Evolutionary conservation across 306 rosid genomes (phyloP), one percentile per base, ranked within the genome.

Genomic region (Lotus japonicus): DNA sequence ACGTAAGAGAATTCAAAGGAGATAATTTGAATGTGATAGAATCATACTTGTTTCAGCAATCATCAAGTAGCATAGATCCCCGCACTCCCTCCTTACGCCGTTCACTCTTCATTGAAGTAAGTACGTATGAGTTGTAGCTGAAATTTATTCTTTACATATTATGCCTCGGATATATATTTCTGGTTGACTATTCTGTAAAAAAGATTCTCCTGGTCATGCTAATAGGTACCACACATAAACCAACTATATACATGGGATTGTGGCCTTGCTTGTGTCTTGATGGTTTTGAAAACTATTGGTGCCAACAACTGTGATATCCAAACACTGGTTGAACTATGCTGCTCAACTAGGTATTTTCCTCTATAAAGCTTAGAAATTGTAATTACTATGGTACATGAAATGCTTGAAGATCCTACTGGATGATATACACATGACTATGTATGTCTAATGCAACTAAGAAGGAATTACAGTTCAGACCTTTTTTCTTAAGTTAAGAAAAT

Each of bases 181-280:
- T 13, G 58, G 65, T 63, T 73, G 54, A 19, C 49, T 70, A 39
- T 69, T 18, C 46, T 67, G 58, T 52, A 46, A 70, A 57, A 31
- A 48, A 28, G 19, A 44, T 58, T 33, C 38, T 45, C 60, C 52
- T 23, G 10, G 50, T 79, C 73, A 53, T 85, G 81, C 76, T 80
- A 78, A 50, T 80, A 94, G 99, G 96, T 94, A 72, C 90, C 95
- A 4, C 97, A 85, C 55, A 52, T 90, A 71, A 85, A 85, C 82
- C 99, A 94, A 77, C 75, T 78, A 57, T 49, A 94, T 73, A 82
- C 91, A 73, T 94, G 99, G 99, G 99, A 94, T 79, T 94, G 99
- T 63, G 99, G 99, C 74, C 96, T 94, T 28, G 99, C 99, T 70
- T 94, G 99, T 51, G 85, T 87, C 66, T 54, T 80, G 77, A 94